Evolutionary conservation across 768 basidiomycete species (phyloP).

Genomic region (Panaeolus cyanescens): DNA sequence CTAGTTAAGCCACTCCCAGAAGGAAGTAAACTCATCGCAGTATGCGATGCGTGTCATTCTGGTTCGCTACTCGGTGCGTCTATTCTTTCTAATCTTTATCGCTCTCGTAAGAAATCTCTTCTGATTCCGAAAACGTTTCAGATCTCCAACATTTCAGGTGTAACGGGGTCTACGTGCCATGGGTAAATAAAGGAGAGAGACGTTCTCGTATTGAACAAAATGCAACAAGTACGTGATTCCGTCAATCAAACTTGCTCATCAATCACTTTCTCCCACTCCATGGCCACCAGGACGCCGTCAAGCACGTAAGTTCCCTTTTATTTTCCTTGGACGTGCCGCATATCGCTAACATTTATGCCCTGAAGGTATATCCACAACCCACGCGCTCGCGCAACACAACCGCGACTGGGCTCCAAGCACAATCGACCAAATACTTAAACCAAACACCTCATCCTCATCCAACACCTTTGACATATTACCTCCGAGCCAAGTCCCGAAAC

Average conservation of each 20-base stretch:
- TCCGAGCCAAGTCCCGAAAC: too few relatives aligned
- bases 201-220: conserved; percentile 33
- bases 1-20: conserved; percentile 40
- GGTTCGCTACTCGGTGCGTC: conserved; percentile 38
- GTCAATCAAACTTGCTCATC: not conserved
- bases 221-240: conserved; percentile 29
- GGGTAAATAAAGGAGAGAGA: conserved; percentile 43
- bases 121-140: conserved; percentile 16
- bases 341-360: too few relatives aligned
- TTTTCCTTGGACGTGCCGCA: too few relatives aligned
- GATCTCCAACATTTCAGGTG: conserved; percentile 46
- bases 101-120: not conserved
- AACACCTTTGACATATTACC: too few relatives aligned
- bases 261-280: too few relatives aligned
- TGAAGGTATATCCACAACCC: too few relatives aligned
- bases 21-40: conserved; percentile 23
- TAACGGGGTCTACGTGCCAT: conserved; percentile 48
- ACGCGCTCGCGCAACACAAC: too few relatives aligned
- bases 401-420: conserved; percentile 1
- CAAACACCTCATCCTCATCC: too few relatives aligned
- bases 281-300: too few relatives aligned
- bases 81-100: not conserved
- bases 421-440: too few relatives aligned
- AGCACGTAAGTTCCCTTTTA: too few relatives aligned
- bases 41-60: conserved; percentile 44